Evolutionary conservation across 192 early-diverging fungal genomes (phyloP).

Genomic region (Coemansia sp.): DNA sequence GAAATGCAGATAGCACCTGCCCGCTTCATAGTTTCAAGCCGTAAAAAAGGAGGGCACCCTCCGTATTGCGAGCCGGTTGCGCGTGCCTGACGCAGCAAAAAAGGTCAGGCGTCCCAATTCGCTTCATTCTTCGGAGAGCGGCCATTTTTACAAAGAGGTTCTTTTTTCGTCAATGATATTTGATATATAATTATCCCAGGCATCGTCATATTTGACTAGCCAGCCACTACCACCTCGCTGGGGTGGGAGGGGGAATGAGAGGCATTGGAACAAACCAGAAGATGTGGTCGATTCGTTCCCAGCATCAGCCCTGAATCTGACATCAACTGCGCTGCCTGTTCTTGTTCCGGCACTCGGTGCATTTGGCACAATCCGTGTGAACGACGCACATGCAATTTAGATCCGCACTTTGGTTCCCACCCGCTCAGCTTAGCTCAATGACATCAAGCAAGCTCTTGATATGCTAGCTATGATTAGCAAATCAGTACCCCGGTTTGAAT

Average conservation of each 20-base stretch:
- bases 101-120: not conserved
- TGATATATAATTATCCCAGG: not conserved
- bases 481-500: not conserved
- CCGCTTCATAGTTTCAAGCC: not conserved
- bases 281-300: not conserved
- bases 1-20: constrained; percentile 1
- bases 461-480: not conserved
- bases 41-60: not conserved
- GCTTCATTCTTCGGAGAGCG: not conserved
- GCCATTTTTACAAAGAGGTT: not conserved
- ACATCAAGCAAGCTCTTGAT: not conserved
- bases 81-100: not conserved
- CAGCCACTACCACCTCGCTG: not conserved
- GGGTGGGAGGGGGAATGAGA: not conserved
- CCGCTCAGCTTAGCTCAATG: not conserved
- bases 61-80: not conserved
- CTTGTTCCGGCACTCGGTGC: not conserved
- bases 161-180: not conserved
- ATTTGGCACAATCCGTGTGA: constrained; percentile 7
- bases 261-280: not conserved
- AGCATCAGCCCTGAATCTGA: not conserved
- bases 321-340: not conserved
- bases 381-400: not conserved
- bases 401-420: not conserved
- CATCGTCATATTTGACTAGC: not conserved